These are phyloP conservation scores for Selenicereus undatus DNA, from an alignment of 148 eudicot genomes.

Conservation along the genomic window DNA sequence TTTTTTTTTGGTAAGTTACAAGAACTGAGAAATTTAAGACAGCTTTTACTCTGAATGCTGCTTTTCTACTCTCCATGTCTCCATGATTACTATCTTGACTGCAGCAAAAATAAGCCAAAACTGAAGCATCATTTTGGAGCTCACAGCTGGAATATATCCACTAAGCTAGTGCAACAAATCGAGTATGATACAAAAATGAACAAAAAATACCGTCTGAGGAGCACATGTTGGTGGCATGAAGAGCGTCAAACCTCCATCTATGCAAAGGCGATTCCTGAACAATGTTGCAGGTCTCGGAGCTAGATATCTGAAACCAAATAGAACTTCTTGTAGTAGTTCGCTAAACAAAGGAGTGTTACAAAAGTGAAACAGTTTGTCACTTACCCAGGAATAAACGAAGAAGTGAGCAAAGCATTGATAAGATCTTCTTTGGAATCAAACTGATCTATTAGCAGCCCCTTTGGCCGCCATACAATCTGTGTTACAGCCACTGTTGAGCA, in stretches of 20 bases:
- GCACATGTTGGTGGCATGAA: constrained; percentile 99
- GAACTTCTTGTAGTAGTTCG: constrained; percentile 17
- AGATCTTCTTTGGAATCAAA: constrained; percentile 98
- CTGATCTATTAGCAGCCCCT: constrained; percentile 85
- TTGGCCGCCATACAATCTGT: constrained; percentile 92
- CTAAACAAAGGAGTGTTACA: background rate
- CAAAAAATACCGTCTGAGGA: constrained; percentile 63
- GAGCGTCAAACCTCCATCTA: constrained; percentile 95
- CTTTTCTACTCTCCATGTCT: background rate
- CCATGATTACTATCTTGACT: background rate
- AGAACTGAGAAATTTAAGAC: background rate
- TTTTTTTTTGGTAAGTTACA: no score
- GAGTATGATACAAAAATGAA: constrained; percentile 7
- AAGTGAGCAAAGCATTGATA: constrained; percentile 85
- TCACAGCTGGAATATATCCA: background rate
- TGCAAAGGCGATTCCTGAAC: constrained; percentile 84
- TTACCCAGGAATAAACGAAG: constrained; percentile 98
- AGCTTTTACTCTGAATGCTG: background rate
- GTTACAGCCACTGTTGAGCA: constrained; percentile 80
- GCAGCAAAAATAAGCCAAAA: constrained; percentile 8
- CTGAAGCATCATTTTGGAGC: background rate
- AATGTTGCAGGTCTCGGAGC: constrained; percentile 95
- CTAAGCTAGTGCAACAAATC: constrained; percentile 3
- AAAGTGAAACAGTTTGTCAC: constrained; percentile 7
- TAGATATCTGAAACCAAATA: constrained; percentile 50